Base-by-base conservation (phyloP, 129 eudicot species). In the Lactuca sativa region DNA sequence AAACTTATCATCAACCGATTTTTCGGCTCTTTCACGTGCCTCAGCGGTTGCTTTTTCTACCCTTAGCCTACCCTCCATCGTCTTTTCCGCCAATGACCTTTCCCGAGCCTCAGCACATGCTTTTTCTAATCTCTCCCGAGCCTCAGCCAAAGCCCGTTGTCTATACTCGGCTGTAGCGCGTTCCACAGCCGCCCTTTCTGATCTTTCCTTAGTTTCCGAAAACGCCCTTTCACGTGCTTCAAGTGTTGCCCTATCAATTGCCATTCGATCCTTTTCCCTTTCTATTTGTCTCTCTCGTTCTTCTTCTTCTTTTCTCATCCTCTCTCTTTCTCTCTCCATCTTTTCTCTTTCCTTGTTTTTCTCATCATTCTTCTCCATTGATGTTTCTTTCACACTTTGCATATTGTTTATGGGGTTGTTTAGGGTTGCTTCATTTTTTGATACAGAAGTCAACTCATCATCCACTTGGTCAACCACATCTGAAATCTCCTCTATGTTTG, bases 201-300 rank as follows among this genome's bases (percentile, higher is more conserved):
- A 82, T 78, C 84, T 87, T 49, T 83, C 93, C 56, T 87, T 84
- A 38, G 86, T 82, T 72, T 92, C 98, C 72, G 75, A 80, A 73
- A 75, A 89, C 53, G 92, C 86, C 70, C 83, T 90, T 74, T 87
- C 97, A 73, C 87, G 86, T 44, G 93, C 95, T 80, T 90, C 99
- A 55, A 71, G 87, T 8, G 82, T 84, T 40, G 90, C 93, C 54
- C 80, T 78, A 57, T 85, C 97, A 48, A 95, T 84, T 36, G 93
- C 92, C 95, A 85, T 95, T 34, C 93, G 83, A 73, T 95, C 99
- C 82, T 95, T 95, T 59, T 83, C 95, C 75, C 99, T 85, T 67
- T 95, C 99, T 79, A 87, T 90, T 72, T 90, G 92, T 76, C 99
- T 82, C 76, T 95, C 99, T 82, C 86, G 74, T 61, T 90, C 97